Percentiles rank a stretch among this genome's conserved stretches.
phyloP scores from a whole-genome alignment of 2,329 filamentous ascomycete species.

The Epichloe coenophiala region DNA sequence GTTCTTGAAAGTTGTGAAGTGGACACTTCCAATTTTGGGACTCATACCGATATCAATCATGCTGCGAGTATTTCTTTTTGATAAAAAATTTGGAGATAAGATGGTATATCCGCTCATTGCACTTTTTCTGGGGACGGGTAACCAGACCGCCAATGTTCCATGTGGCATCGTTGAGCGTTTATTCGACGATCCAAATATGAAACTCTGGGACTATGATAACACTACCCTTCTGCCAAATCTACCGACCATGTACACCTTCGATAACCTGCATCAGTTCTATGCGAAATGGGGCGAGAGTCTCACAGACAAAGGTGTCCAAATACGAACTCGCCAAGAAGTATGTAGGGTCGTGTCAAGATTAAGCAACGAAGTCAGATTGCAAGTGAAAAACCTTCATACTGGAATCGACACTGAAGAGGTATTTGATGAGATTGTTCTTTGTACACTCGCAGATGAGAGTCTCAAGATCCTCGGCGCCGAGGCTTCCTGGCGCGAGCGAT shows the following conservation, averaged over 20 bases:
- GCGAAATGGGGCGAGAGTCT: conserved; percentile 43
- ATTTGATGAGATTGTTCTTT: conserved; percentile 55
- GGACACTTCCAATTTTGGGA: conserved; percentile 46
- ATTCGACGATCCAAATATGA: conserved; percentile 44
- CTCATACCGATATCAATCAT: conserved; percentile 51
- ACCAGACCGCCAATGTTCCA: conserved; percentile 59
- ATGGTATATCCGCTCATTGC: conserved; percentile 61
- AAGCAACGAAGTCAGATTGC: conserved; percentile 37
- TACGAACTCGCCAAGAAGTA: conserved; percentile 44
- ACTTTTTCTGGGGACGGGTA: conserved; percentile 61
- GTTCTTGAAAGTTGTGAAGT: conserved; percentile 43
- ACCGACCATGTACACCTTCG: conserved; percentile 54
- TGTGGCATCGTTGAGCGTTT: conserved; percentile 51
- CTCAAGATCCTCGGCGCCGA: conserved; percentile 45
- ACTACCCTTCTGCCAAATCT: conserved; percentile 43
- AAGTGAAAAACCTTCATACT: conserved; percentile 32
- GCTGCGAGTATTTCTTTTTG: conserved; percentile 55
- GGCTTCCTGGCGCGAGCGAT: conserved; percentile 46
- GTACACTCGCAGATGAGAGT: conserved; percentile 50
- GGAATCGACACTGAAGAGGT: conserved; percentile 38
- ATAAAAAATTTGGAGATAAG: conserved; percentile 54
- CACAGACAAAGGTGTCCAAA: conserved; percentile 37
- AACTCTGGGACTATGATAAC: conserved; percentile 44
- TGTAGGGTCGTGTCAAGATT: conserved; percentile 36
- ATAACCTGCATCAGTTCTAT: conserved; percentile 48